Evolutionary conservation across 495 filamentous ascomycete genomes (phyloP), one percentile per base, ranked within the genome.

Genomic region (Penicillium roqueforti): DNA sequence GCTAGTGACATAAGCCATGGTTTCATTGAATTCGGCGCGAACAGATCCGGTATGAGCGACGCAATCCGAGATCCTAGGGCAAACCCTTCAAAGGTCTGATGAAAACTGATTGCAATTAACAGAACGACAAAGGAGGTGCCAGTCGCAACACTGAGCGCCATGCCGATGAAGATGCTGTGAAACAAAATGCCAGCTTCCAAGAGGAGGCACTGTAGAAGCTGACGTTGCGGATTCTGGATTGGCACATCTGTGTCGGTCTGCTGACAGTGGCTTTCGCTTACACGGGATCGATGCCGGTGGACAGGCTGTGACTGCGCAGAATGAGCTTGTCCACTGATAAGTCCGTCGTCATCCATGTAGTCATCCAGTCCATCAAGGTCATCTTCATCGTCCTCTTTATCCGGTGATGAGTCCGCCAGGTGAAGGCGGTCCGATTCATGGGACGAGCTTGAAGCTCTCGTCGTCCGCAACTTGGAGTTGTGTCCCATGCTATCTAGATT

Each of bases 1-100:
- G 92, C 90, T 7, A 93, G 74, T 4, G 87, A 88, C 92, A 97
- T 97, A n/a, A 96, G 77, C 91, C 91, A 96, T 10, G 92, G 92
- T 45, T 80, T 75, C 66, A 79, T 58, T 6, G 80, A 68, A 63
- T 71, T 43, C 57, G 76, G 68, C 0, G 75, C 57, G 55, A 83
- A 82, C 4, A 76, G 68, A 51, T 75, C 72, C 3, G 82, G 78
- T n/a, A 77, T 77, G 20, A 88, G 73, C 0, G 80, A 77, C 6
- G 87, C 83, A 54, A 90, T 89, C 28, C 86, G 82, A 5, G 86
- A 80, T 14, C 88, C 87, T 9, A 91, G 79, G 18, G 87, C 87
- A 49, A 91, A 76, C 18, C 88, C 87, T 71, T 92, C 88, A 49
- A 92, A 91, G 62, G 86, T 86, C 62, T 92, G 89, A 53, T 95